These are phyloP conservation scores for Gymnopilus dilepis DNA, from an alignment of 768 basidiomycete species.

Conservation along the genomic window DNA sequence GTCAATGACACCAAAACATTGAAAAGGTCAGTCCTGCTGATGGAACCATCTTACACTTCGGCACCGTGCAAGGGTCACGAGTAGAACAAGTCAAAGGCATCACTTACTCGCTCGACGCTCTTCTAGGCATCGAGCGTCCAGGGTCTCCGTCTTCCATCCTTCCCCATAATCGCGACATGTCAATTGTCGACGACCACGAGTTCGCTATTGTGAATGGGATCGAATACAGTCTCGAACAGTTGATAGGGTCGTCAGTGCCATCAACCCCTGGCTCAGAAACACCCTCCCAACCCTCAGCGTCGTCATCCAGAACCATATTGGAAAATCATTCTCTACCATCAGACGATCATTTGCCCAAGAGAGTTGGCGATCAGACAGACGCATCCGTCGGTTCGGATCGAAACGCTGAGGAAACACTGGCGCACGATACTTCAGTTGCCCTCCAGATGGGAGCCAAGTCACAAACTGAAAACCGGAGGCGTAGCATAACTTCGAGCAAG, in stretches of 20 bases:
- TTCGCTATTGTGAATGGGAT: conserved; percentile 99
- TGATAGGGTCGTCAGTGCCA: conserved; percentile 68
- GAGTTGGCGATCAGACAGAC: conserved; percentile 73
- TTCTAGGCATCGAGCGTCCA: conserved; percentile 78
- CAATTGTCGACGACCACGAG: conserved; percentile 79
- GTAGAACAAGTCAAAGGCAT: conserved; percentile 99
- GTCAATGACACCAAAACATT: conserved; percentile 1
- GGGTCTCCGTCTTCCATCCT: conserved; percentile 47
- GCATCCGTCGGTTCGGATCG: conserved; percentile 72
- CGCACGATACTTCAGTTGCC: conserved; percentile 75
- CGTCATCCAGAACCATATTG: conserved; percentile 10
- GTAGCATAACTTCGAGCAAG: conserved; percentile 44
- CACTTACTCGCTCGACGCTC: conserved; percentile 93
- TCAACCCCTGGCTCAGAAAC: conserved; percentile 46
- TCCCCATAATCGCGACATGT: conserved; percentile 53
- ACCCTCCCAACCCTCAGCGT: conserved; percentile 33
- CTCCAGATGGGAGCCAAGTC: conserved; percentile 65
- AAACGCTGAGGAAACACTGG: conserved; percentile 58
- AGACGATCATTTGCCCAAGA: conserved; percentile 43
- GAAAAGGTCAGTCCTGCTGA: conserved; percentile 91
- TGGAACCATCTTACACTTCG: conserved; percentile 91
- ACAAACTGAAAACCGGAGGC: conserved; percentile 29
- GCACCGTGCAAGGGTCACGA: conserved; percentile 73
- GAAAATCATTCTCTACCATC: conserved; percentile 6
- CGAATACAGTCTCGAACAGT: conserved; percentile 90